Base-by-base conservation (phyloP, 257 asterid genomes). In the Jasminum sambac region DNA sequence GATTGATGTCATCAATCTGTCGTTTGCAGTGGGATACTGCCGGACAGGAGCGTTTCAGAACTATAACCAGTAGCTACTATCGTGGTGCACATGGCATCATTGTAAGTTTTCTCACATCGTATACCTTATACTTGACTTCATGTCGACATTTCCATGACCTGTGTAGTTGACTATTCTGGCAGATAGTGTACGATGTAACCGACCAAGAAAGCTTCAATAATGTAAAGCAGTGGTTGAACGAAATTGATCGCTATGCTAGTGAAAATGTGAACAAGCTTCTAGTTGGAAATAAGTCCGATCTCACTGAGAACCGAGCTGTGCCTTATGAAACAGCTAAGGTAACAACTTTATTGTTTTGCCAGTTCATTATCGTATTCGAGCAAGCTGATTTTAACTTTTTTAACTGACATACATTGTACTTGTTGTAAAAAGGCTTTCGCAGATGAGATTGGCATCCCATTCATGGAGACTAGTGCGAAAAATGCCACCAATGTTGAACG, bases 21-120 rank as follows among this genome's bases (percentile, higher is more conserved):
- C 21, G 30, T 34, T 55, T 23, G 62, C 26, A 81, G 88, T 84
- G 88, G 88, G 88, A 84, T 75, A 84, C 88, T 11, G 88, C 86
- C 41, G 88, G 88, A 64, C 88, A 84, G 79, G 88, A 84, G 67
- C 84, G 86, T 70, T 84, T 84, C 71, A 81, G 86, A 82, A 84
- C 88, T 30, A 84, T 84, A 46, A 84, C 86, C 52, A 84, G 88
- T 82, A 84, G 88, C 80, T 81, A 84, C 84, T 84, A 81, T 63
- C 88, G 86, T 25, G 88, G 86, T 62, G 88, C 88, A 30, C 88
- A 84, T 64, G 86, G 88, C 59, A 81, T 84, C 70, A 81, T 84
- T 8, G 88, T 84, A 65, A 78, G 88, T 76, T 52, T 30, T 24
- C 5, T 38, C 26, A n/a, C 13, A n/a, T 13, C 44, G 1, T 21